phyloP scores from a whole-genome alignment of 225 moss, liverwort and hornwort species.

The Physcomitrellopsis africana region DNA sequence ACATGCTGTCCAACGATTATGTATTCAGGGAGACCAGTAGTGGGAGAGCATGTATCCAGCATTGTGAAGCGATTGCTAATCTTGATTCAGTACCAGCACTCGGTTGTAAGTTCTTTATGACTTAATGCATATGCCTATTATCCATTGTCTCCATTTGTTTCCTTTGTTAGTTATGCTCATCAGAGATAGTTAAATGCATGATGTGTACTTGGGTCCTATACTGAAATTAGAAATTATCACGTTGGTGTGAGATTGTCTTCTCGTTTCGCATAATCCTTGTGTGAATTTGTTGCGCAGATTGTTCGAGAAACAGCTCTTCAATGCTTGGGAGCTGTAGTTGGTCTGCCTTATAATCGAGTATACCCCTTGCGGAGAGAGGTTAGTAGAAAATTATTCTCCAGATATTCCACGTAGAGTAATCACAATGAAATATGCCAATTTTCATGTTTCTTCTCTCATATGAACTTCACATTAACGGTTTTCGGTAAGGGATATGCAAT shows the following conservation, averaged over 20 bases:
- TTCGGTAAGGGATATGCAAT: background rate
- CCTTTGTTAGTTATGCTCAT: background rate
- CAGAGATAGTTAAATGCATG: background rate
- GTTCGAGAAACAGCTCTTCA: conserved; percentile 81
- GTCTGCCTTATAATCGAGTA: conserved; percentile 70
- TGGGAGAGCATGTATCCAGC: conserved; percentile 64
- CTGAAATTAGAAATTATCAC: background rate
- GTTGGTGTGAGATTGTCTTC: background rate
- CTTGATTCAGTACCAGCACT: conserved; percentile 58
- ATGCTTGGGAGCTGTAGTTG: conserved; percentile 74
- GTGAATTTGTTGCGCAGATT: conserved; percentile 43
- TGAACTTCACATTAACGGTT: too few species aligned
- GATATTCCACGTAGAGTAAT: background rate
- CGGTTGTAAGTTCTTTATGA: conserved; percentile 54
- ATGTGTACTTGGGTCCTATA: background rate
- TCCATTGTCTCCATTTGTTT: background rate
- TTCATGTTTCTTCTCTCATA: background rate
- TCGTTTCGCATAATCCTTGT: conserved; percentile 7
- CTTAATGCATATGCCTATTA: background rate
- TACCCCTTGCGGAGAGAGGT: conserved; percentile 78
- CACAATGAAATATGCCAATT: background rate
- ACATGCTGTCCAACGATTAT: conserved; percentile 17
- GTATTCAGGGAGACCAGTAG: conserved; percentile 59
- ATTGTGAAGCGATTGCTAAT: conserved; percentile 63
- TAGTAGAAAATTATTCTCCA: conserved; percentile 2